Conservation (phyloP, 371 early-diverging fungal species). For the Chytridiales sp. region DNA sequence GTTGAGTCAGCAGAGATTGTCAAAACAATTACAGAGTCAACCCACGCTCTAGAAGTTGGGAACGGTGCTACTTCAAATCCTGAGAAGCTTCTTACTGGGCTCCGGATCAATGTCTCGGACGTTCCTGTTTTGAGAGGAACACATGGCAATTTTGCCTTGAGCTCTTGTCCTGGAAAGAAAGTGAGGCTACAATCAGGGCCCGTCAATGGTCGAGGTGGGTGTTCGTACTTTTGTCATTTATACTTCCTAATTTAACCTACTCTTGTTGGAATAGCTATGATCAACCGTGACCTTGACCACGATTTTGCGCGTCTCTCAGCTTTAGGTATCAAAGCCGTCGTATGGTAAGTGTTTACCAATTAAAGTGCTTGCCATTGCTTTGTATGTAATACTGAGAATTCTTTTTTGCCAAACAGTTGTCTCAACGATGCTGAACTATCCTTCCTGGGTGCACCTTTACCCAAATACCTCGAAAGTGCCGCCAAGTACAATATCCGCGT, state of each 20-base stretch:
- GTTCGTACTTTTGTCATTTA: not conserved
- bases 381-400: not conserved
- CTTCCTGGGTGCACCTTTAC: constrained; percentile 70
- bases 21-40: not conserved
- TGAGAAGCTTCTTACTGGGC: constrained; percentile 2
- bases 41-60: not conserved
- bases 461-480: constrained; percentile 62
- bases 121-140: not conserved
- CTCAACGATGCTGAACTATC: constrained; percentile 68
- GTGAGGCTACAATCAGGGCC: constrained; percentile 71
- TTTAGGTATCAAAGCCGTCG: constrained; percentile 62
- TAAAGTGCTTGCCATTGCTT: not conserved
- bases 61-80: not conserved
- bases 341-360: constrained; percentile 58
- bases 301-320: constrained; percentile 67
- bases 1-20: not conserved
- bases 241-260: not conserved
- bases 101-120: constrained; percentile 2
- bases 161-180: constrained; percentile 82
- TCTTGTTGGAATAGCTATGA: constrained; percentile 47
- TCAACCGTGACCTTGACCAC: constrained; percentile 68
- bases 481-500: constrained; percentile 53
- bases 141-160: constrained; percentile 65
- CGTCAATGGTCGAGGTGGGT: constrained; percentile 61
- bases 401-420: constrained; percentile 52